These are phyloP conservation scores for Fusarium nisikadoi DNA, from an alignment of 2,329 filamentous ascomycete genomes.

Conservation along the genomic window DNA sequence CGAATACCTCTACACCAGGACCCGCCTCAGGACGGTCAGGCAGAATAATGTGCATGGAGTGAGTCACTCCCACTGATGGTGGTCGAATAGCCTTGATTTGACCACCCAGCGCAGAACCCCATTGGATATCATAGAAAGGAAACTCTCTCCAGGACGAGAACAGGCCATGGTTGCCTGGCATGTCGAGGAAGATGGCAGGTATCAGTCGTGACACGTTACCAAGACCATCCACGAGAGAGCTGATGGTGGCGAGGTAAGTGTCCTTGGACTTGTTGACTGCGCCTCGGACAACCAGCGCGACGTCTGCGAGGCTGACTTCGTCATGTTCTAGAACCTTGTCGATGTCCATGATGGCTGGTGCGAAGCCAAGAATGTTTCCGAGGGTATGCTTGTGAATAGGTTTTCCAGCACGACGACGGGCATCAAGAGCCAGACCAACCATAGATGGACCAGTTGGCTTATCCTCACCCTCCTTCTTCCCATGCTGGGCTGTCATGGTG, in stretches of 20 bases:
- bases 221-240: background rate
- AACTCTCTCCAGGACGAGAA: constrained; percentile 21
- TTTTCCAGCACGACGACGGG: constrained; percentile 9
- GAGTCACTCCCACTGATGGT: constrained; percentile 2
- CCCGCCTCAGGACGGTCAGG: constrained; percentile 4
- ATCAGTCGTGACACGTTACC: background rate
- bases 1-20: constrained; percentile 1
- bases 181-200: constrained; percentile 2
- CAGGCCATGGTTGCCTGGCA: constrained; percentile 9
- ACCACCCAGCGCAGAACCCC: background rate
- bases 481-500: constrained; percentile 9
- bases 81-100: constrained; percentile 2
- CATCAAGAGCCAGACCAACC: constrained; percentile 10
- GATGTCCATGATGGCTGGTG: constrained; percentile 8
- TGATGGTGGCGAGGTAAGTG: background rate
- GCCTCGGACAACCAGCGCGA: background rate
- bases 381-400: constrained; percentile 9
- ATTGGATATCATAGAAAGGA: constrained; percentile 13
- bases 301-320: background rate
- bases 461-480: background rate
- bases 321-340: constrained; percentile 1
- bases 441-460: background rate
- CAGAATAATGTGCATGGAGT: constrained; percentile 6
- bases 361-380: constrained; percentile 12
- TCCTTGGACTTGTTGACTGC: constrained; percentile 13